A percentile compares a stretch with the other conserved stretches of the same genome.
Evolutionary conservation across 176 grass and related monocot genomes (phyloP).

Genomic region (Triticum dicoccoides): DNA sequence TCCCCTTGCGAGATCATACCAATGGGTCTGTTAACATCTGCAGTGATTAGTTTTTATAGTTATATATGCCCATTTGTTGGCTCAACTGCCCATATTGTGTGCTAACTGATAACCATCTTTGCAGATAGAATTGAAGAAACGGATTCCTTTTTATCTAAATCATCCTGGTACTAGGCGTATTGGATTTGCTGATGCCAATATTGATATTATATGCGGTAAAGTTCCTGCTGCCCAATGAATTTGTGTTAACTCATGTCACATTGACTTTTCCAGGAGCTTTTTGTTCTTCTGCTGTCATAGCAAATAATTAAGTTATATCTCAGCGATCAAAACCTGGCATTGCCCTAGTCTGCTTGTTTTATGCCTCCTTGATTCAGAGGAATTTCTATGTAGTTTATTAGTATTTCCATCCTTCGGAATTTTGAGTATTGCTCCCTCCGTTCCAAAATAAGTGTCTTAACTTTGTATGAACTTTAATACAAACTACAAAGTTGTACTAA

Average conservation of each 20-base stretch:
- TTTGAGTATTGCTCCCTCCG: neutral
- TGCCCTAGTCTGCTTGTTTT: neutral
- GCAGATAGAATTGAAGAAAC: neutral
- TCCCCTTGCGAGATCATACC: slow-evolving; percentile 17
- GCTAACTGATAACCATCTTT: slow-evolving; percentile 3
- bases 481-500: no score
- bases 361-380: neutral
- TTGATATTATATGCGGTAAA: slow-evolving; percentile 6
- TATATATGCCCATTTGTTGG: slow-evolving; percentile 2
- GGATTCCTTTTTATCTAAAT: neutral
- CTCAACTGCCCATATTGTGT: neutral
- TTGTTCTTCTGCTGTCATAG: neutral
- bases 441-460: no score
- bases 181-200: slow-evolving; percentile 1
- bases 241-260: neutral
- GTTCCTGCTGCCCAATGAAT: neutral
- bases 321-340: neutral
- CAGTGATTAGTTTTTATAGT: neutral
- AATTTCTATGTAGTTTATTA: neutral
- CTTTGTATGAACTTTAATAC: no score
- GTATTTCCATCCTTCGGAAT: neutral
- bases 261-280: neutral
- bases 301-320: neutral
- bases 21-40: slow-evolving; percentile 27
- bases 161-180: neutral